phyloP scores from a whole-genome alignment of 129 eudicot genomes.

The Heracleum sosnowskyi region DNA sequence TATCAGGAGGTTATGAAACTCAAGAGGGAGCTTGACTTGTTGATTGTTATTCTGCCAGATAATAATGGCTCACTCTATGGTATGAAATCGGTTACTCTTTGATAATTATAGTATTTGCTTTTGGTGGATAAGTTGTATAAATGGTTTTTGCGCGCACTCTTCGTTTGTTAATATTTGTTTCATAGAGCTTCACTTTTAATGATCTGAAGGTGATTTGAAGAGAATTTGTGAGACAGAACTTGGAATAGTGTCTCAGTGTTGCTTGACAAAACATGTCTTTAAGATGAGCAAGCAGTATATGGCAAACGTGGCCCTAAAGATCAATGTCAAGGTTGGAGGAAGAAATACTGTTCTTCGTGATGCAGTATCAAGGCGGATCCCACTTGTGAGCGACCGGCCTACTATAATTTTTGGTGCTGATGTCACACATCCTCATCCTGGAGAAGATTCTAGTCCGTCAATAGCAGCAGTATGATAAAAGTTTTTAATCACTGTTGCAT shows the following conservation, averaged over 20 bases:
- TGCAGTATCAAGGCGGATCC: conserved; percentile 78
- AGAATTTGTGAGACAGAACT: conserved; percentile 98
- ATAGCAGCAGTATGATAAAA: conserved; percentile 76
- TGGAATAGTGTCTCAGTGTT: conserved; percentile 95
- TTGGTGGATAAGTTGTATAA: not conserved
- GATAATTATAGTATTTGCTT: not conserved
- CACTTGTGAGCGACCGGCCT: conserved; percentile 74
- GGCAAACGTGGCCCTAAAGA: conserved; percentile 86
- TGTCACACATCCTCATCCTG: conserved; percentile 98
- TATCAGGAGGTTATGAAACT: conserved; percentile 71
- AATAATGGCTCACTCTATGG: conserved; percentile 92
- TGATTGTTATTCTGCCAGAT: conserved; percentile 82
- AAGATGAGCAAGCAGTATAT: conserved; percentile 78
- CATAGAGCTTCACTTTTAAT: not conserved
- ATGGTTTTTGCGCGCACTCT: not conserved
- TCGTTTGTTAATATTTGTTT: not conserved
- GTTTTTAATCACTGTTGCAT: not conserved
- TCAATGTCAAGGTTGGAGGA: conserved; percentile 96
- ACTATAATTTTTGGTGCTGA: conserved; percentile 99
- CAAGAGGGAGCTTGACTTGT: conserved; percentile 74
- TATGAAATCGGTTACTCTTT: conserved; percentile 4
- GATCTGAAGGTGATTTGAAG: conserved; percentile 65
- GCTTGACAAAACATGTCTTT: conserved; percentile 82
- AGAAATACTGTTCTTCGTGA: conserved; percentile 91
- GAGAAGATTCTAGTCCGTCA: conserved; percentile 98